Conservation (phyloP, 805 yeast species). For the Candida vartiovaarae region DNA sequence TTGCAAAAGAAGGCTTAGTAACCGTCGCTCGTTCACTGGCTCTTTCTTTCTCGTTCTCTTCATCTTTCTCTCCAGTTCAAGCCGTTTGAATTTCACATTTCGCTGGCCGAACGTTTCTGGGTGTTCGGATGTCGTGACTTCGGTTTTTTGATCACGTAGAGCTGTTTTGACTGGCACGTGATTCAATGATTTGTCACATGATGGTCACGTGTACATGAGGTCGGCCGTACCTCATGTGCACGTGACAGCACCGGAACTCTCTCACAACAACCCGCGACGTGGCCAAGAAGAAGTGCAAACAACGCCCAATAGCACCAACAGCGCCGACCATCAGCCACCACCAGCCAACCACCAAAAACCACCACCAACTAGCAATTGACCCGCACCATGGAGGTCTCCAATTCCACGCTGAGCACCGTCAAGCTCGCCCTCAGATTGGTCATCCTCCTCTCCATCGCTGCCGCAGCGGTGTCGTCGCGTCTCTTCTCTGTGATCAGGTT, state of each 20-base stretch:
- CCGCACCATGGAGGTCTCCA: constrained; percentile 8
- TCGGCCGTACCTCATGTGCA: too few species aligned
- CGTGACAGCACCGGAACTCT: too few species aligned
- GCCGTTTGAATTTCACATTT: not conserved
- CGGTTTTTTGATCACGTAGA: too few species aligned
- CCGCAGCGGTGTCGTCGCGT: constrained; percentile 89
- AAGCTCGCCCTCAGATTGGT: constrained; percentile 41
- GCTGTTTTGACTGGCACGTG: too few species aligned
- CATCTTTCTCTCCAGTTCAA: not conserved
- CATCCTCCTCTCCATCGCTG: constrained; percentile 72
- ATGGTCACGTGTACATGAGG: too few species aligned
- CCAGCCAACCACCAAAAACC: not conserved
- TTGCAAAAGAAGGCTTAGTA: not conserved
- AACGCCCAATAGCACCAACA: too few species aligned
- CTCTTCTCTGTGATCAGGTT: constrained; percentile 94
- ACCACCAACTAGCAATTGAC: not conserved
- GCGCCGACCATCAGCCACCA: too few species aligned
- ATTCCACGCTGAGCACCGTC: constrained; percentile 16
- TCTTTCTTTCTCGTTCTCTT: not conserved
- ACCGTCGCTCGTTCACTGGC: not conserved
- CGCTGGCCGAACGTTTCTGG: too few species aligned
- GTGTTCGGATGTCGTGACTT: too few species aligned
- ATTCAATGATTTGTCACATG: too few species aligned
- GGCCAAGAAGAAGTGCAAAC: too few species aligned
- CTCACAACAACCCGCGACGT: too few species aligned